Evolutionary conservation across 2,329 filamentous ascomycete genomes (phyloP), one percentile per base, ranked within the genome.

Genomic region (Colletotrichum sp.): DNA sequence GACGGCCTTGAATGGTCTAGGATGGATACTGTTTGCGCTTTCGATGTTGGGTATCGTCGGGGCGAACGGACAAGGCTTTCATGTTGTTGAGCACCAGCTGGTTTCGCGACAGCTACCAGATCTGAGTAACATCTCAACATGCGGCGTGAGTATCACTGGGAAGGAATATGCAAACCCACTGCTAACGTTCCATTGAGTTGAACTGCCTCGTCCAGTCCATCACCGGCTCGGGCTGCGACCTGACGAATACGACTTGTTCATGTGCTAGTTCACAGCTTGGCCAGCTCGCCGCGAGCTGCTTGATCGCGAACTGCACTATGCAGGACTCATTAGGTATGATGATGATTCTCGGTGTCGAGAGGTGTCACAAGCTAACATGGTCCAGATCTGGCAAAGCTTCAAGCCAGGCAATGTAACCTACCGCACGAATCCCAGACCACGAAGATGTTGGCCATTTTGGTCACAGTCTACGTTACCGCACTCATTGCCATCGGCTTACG

Each of bases 281-380:
- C 6, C 75, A 71, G 16, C 16, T 70, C 10, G 55, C 71, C 9
- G 76, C 52, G 4, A 39, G 62, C 10, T 77, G 76, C 30, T 6
- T 77, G 28, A n/a, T 74, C 13, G 76, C 70, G 3, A 77, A 77
- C 7, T 77, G 76, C 32, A 77, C 76, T 6, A 76, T 76, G 76
- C 74, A 77, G 18, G 76, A 77, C 18, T 74, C 76, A n/a, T 30
- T 77, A 13, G 76, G 76, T 77, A 36, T 26, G 21, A 15, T 16
- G 21, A n/a, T 13, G 36, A 18, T 24, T 1, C n/a, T 26, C n/a
- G 8, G 10, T 44, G 10, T 44, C 12, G 9, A 44, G 55, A 6
- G 21, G 24, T 16, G 1, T 32, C 21, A 30, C 21, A 12, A n/a
- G n/a, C 62, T 64, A 21, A 64, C 2, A 12, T 1, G n/a, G 15